Evolutionary conservation across 2,329 filamentous ascomycete species (phyloP).

Genomic region (Aspergillus viridinutans): DNA sequence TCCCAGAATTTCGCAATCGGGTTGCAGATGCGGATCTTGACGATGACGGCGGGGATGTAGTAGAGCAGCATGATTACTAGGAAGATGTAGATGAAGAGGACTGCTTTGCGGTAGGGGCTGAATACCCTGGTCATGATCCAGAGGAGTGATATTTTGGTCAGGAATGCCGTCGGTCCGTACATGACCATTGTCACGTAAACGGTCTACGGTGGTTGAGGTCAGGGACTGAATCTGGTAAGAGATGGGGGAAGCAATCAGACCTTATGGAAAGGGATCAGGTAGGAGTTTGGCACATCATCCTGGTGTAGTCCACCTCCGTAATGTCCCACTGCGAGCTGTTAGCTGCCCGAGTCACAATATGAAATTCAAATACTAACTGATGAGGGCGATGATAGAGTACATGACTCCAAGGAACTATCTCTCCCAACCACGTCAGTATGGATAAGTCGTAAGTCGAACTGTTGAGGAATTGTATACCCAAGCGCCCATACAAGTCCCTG

Average conservation of each 20-base stretch:
- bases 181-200: slow-evolving; percentile 44
- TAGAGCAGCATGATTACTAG: slow-evolving; percentile 37
- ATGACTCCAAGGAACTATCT: slow-evolving; percentile 17
- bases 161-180: slow-evolving; percentile 44
- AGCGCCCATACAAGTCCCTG: slow-evolving; percentile 17
- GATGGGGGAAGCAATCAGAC: slow-evolving; percentile 16
- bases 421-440: neutral
- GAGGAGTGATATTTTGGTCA: slow-evolving; percentile 44
- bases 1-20: slow-evolving; percentile 44
- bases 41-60: slow-evolving; percentile 40
- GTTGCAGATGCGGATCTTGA: slow-evolving; percentile 42
- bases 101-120: slow-evolving; percentile 36
- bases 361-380: slow-evolving; percentile 15
- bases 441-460: neutral
- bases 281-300: slow-evolving; percentile 26
- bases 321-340: slow-evolving; percentile 21
- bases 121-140: slow-evolving; percentile 45
- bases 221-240: neutral
- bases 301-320: slow-evolving; percentile 38
- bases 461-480: slow-evolving; percentile 8
- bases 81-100: slow-evolving; percentile 38
- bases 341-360: slow-evolving; percentile 1
- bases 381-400: slow-evolving; percentile 21
- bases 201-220: slow-evolving; percentile 20
- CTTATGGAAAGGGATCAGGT: slow-evolving; percentile 34